Evolutionary conservation across 768 basidiomycete species (phyloP).

Genomic region (Xerocomellus amylosporus): DNA sequence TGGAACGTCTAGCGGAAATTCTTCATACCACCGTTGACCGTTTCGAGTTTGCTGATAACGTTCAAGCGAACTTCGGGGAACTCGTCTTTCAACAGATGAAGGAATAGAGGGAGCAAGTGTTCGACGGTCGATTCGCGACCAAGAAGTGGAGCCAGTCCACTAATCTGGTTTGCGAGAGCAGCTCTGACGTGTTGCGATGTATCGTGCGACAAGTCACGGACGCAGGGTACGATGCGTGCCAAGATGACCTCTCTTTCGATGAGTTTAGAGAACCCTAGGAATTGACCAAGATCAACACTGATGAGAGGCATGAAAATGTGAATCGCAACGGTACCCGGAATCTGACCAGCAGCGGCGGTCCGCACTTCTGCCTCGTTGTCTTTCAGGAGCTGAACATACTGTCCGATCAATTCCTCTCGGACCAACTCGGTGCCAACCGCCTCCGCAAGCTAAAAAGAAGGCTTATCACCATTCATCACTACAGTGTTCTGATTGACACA

Average conservation of each 20-base stretch:
- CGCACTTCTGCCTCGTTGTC: slow-evolving; percentile 99
- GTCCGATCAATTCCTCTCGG: slow-evolving; percentile 88
- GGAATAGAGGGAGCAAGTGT: slow-evolving; percentile 93
- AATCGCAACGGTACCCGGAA: slow-evolving; percentile 67
- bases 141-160: slow-evolving; percentile 90
- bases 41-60: slow-evolving; percentile 97
- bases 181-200: slow-evolving; percentile 96
- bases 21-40: slow-evolving; percentile 80
- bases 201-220: slow-evolving; percentile 91
- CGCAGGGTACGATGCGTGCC: slow-evolving; percentile 89
- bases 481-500: slow-evolving; percentile 29
- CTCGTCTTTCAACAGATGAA: slow-evolving; percentile 96
- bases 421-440: slow-evolving; percentile 88
- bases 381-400: slow-evolving; percentile 91
- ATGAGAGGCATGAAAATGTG: background rate
- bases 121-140: slow-evolving; percentile 94
- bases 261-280: slow-evolving; percentile 86
- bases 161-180: slow-evolving; percentile 93
- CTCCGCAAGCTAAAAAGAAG: slow-evolving; percentile 68
- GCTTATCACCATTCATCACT: background rate
- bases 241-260: slow-evolving; percentile 93
- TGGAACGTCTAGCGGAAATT: slow-evolving; percentile 1
- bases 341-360: slow-evolving; percentile 93
- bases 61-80: slow-evolving; percentile 97
- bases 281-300: slow-evolving; percentile 8